Evolutionary conservation across 2,329 filamentous ascomycete genomes (phyloP), one percentile per base, ranked within the genome.

Genomic region (Aureobasidium sp.): DNA sequence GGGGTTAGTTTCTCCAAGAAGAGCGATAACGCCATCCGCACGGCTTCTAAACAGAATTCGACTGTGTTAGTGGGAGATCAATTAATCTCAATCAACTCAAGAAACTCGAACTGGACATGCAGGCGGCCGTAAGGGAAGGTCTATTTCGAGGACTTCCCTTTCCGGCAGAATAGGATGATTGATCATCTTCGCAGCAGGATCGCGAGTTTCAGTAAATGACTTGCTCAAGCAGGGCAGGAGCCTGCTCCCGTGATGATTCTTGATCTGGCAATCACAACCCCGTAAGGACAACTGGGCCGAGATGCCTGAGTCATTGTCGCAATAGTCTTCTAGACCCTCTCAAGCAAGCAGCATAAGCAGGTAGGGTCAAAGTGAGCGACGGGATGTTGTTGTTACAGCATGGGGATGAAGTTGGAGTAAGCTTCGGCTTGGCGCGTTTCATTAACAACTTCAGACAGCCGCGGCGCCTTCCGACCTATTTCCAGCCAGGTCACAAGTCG

Each of bases 351-450:
- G 21, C 10, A 34, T 25, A 25, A 10, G 21, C 21, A 21, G 21
- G 21, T 21, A 21, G 21, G n/a, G 41, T 27, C 45, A 10, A 41
- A 36, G 29, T 29, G 30, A 45, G 10, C 16, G n/a, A 16, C 21
- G 27, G 13, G 30, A 8, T 29, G 50, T 41, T 42, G 9, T 21
- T 32, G 36, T 41, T 27, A 27, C 52, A 44, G 53, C 36, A 57
- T 57, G 7, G 53, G 50, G 45, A 7, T 44, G 53, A 45, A 45
- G 39, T 57, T 45, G 41, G 53, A 45, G 53, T 32, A 57, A 57
- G 30, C 39, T 57, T 54, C 50, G 27, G 29, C 53, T 57, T 57
- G 53, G 53, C 53, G 36, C 29, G 39, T 45, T 45, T 57, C 53
- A 57, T 2, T 29, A 16, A 34, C 39, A 57, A 57, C 39, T 36